Base-by-base conservation (phyloP, 441 rosid genomes). In the Populus hybrid region DNA sequence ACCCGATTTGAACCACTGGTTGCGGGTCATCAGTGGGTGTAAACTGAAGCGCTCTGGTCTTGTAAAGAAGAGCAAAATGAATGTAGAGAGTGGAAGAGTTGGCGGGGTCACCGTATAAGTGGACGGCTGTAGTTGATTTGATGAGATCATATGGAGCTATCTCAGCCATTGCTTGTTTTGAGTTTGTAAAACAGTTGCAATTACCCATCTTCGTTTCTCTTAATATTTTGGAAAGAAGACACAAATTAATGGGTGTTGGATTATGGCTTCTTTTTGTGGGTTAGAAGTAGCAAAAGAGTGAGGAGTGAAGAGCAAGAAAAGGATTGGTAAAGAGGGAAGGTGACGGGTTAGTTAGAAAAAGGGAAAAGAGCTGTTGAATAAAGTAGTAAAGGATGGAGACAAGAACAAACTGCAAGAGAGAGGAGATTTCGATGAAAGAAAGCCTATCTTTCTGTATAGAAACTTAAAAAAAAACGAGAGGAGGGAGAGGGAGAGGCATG, bases 41-140 rank as follows among this genome's bases (percentile, higher is more conserved):
- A 75, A 87, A 84, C 11, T 86, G 84, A 65, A 88, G 83, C 20
- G 83, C 59, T 2, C 83, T 75, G 10, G 79, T 78, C 72, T 91
- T 91, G 81, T 83, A 88, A 21, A 86, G 86, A 31, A 91, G 89
- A 9, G 91, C 93, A 64, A 83, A 86, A 6, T 91, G 91, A 77
- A 90, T 53, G 68, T 90, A 91, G 2, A 83, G 53, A 0, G 89
- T 79, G 74, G 74, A 64, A 2, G 76, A 28, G 69, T 82, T 74
- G 75, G 81, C 71, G 3, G 84, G 20, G 14, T 87, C 82, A 53
- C 90, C 88, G 76, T 42, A 45, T 31, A 89, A 71, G 8, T 75
- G 82, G 50, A 87, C 89, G 8, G 86, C 36, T 11, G 83, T 7
- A 68, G 82, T 64, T 65, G 74, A 76, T 72, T 77, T 81, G 72